phyloP scores from a whole-genome alignment of 306 rosid species.

The Sesbania bispinosa region DNA sequence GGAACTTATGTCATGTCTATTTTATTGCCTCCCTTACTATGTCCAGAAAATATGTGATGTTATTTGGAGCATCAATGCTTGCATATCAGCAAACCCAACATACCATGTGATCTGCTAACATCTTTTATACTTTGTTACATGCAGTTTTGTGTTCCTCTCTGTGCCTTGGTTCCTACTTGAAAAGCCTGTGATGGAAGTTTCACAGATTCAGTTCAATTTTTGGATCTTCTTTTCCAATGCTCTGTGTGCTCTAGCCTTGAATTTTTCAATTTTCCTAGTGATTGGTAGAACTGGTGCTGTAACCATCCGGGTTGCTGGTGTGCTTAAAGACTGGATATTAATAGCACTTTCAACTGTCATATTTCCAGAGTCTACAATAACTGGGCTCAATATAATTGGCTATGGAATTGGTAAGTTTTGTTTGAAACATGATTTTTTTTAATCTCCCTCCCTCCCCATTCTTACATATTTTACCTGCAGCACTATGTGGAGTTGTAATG shows the following conservation, averaged over 20 bases:
- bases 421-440: background rate
- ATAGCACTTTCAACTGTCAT: too few relatives aligned
- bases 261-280: constrained; percentile 89
- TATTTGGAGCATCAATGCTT: background rate
- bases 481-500: constrained; percentile 92
- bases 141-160: constrained; percentile 88
- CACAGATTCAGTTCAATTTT: constrained; percentile 87
- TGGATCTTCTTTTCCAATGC: too few relatives aligned
- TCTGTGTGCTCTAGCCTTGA: constrained; percentile 86
- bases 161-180: constrained; percentile 92
- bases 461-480: constrained; percentile 25
- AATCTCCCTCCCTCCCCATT: background rate
- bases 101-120: constrained; percentile 3
- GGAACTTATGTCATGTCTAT: background rate
- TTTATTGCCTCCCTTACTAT: background rate
- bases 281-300: constrained; percentile 99
- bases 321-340: too few relatives aligned
- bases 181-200: constrained; percentile 76
- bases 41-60: background rate
- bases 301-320: too few relatives aligned
- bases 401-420: constrained; percentile 75
- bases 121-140: constrained; percentile 20
- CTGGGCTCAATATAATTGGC: constrained; percentile 85
- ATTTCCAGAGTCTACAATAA: constrained; percentile 87
- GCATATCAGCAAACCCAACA: background rate